Evolutionary conservation across 1,284 basidiomycete genomes (phyloP).

Genomic region (Apiotrichum veenhuisii): DNA sequence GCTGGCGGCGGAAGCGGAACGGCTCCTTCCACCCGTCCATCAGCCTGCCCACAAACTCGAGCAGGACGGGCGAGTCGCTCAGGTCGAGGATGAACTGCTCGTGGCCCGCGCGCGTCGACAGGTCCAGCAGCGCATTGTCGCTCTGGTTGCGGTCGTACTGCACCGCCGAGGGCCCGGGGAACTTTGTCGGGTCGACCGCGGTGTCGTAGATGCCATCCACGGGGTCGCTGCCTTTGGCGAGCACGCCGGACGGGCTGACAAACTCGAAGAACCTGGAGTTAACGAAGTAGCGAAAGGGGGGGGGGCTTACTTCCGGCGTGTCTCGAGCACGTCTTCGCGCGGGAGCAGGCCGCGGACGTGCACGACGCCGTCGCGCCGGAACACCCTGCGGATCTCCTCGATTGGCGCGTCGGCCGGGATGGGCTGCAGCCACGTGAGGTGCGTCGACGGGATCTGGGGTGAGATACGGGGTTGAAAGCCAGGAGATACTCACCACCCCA

Average conservation of each 20-base stretch:
- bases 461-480: neutral
- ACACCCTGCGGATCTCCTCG: slow-evolving; percentile 12
- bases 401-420: slow-evolving; percentile 11
- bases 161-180: neutral
- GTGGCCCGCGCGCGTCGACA: neutral
- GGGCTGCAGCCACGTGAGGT: slow-evolving; percentile 17
- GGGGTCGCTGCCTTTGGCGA: slow-evolving; percentile 4
- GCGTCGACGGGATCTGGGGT: neutral
- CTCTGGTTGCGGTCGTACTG: slow-evolving; percentile 5
- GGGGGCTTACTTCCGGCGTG: slow-evolving; percentile 1
- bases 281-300: neutral
- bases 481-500: slow-evolving; percentile 4
- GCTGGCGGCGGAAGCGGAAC: slow-evolving; percentile 15
- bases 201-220: slow-evolving; percentile 8
- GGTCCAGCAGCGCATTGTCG: slow-evolving; percentile 14
- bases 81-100: slow-evolving; percentile 13
- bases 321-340: slow-evolving; percentile 15
- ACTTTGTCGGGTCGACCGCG: slow-evolving; percentile 7
- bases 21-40: slow-evolving; percentile 16
- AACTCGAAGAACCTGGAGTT: slow-evolving; percentile 13
- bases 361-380: slow-evolving; percentile 20
- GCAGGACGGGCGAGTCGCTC: slow-evolving; percentile 4
- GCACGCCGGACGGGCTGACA: slow-evolving; percentile 12
- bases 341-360: slow-evolving; percentile 23
- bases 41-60: slow-evolving; percentile 8